Evolutionary conservation across 2,329 filamentous ascomycete species (phyloP).

Genomic region (Aureobasidium sp.): DNA sequence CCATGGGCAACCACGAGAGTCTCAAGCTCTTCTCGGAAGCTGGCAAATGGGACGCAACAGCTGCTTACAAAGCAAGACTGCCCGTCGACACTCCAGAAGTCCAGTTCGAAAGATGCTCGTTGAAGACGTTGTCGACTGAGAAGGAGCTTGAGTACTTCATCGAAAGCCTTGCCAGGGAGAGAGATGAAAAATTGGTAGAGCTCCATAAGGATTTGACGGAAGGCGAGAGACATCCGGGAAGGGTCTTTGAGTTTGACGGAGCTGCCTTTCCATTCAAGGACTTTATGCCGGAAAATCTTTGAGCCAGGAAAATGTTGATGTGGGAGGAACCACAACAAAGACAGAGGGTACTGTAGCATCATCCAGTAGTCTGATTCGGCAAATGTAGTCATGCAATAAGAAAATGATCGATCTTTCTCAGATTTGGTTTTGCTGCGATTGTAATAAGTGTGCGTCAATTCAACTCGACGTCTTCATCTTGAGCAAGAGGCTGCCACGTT

Average conservation of each 20-base stretch:
- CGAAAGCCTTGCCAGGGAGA: neutral
- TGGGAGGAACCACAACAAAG: neutral
- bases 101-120: neutral
- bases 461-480: conserved; percentile 1
- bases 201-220: neutral
- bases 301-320: neutral
- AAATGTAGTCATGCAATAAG: neutral
- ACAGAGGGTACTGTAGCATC: neutral
- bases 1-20: neutral
- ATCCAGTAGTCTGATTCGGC: neutral
- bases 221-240: neutral
- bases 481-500: neutral
- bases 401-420: neutral
- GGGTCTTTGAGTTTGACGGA: conserved; percentile 1
- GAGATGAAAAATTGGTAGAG: neutral
- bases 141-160: neutral
- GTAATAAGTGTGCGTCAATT: neutral
- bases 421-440: neutral
- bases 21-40: neutral
- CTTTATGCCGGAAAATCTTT: neutral
- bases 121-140: neutral
- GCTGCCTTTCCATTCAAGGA: neutral
- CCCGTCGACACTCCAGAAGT: neutral
- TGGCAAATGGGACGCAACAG: neutral
- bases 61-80: neutral